Conservation (phyloP, 192 early-diverging fungal species). For the Podila horticola region DNA sequence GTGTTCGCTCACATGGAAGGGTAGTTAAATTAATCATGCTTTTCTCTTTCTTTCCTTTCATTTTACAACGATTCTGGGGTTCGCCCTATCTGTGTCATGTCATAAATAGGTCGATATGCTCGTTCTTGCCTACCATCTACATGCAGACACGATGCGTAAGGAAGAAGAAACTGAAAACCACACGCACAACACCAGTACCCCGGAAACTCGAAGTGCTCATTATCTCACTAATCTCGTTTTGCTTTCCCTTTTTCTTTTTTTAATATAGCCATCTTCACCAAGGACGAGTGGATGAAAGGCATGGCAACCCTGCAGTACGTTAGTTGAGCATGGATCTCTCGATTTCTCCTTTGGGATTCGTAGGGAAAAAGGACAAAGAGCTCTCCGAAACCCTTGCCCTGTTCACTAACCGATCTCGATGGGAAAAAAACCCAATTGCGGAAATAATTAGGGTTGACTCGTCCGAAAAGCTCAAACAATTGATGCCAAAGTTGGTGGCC, state of each 20-base stretch:
- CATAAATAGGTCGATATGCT: slow-evolving; percentile 45
- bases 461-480: slow-evolving; percentile 42
- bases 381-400: background rate
- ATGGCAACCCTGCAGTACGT: slow-evolving; percentile 39
- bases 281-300: slow-evolving; percentile 50
- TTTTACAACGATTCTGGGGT: background rate
- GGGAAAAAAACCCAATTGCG: background rate
- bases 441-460: slow-evolving; percentile 48
- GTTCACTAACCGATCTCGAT: background rate
- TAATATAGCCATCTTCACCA: slow-evolving; percentile 56
- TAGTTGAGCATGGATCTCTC: background rate
- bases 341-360: background rate
- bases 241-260: background rate
- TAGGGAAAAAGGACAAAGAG: background rate
- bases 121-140: slow-evolving; percentile 42
- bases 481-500: slow-evolving; percentile 43
- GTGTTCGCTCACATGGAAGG: no score
- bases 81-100: slow-evolving; percentile 1
- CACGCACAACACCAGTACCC: background rate
- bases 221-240: background rate
- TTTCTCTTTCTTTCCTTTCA: background rate
- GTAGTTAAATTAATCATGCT: background rate
- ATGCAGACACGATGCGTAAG: slow-evolving; percentile 53
- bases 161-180: background rate
- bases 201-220: background rate